Evolutionary conservation across 805 yeast genomes (phyloP).

Genomic region (Wickerhamomyces alni): DNA sequence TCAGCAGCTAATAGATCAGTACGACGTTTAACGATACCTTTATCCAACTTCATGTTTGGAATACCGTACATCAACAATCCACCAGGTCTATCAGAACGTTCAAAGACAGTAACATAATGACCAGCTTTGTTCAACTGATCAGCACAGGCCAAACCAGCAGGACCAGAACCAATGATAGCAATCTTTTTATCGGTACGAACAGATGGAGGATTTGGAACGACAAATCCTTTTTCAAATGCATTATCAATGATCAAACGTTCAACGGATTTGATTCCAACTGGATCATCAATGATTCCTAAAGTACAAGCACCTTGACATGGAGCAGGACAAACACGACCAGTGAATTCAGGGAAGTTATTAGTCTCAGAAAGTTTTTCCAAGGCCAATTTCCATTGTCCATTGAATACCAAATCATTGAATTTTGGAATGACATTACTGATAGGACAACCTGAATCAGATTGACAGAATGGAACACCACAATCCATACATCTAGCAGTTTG

Average conservation of each 20-base stretch:
- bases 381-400: constrained; percentile 93
- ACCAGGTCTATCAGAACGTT: constrained; percentile 93
- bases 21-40: constrained; percentile 88
- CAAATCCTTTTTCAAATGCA: constrained; percentile 97
- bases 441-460: constrained; percentile 97
- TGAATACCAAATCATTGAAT: constrained; percentile 94
- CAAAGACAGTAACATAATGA: constrained; percentile 85
- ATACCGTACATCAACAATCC: constrained; percentile 98
- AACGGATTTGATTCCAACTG: constrained; percentile 93
- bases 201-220: constrained; percentile 73
- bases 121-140: constrained; percentile 97
- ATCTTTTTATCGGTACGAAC: constrained; percentile 78
- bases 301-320: constrained; percentile 98
- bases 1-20: constrained; percentile 85
- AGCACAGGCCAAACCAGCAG: constrained; percentile 94
- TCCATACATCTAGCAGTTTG: constrained; percentile 99
- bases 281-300: constrained; percentile 86
- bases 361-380: constrained; percentile 89
- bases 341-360: constrained; percentile 97
- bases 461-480: constrained; percentile 99
- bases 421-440: constrained; percentile 95
- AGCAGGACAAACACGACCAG: constrained; percentile 98
- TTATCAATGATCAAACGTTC: constrained; percentile 95
- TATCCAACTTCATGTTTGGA: constrained; percentile 97
- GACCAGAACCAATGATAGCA: constrained; percentile 94